phyloP scores from a whole-genome alignment of 75 land plant genomes.

The Sequoiadendron giganteum region DNA sequence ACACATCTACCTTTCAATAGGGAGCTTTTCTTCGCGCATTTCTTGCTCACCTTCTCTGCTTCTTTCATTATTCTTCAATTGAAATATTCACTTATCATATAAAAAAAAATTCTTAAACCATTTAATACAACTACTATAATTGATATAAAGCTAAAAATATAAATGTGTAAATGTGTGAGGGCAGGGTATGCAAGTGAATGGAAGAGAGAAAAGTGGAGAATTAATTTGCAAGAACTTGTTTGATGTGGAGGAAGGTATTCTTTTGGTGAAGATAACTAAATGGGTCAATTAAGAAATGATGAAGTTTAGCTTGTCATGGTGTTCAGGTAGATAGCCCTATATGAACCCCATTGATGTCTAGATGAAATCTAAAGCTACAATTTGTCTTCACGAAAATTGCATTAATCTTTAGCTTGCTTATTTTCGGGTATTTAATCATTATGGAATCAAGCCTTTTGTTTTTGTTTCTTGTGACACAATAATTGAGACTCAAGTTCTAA shows the following conservation, averaged over 20 bases:
- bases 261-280: background rate
- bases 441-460: background rate
- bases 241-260: background rate
- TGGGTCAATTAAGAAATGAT: background rate
- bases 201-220: background rate
- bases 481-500: background rate
- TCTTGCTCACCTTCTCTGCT: background rate
- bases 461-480: background rate
- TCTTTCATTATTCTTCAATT: background rate
- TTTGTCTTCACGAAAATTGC: background rate
- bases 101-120: background rate
- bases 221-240: background rate
- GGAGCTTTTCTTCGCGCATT: background rate
- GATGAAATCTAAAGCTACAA: background rate
- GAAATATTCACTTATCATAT: background rate
- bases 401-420: background rate
- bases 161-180: background rate
- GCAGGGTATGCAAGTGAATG: background rate
- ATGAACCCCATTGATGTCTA: background rate
- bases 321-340: background rate
- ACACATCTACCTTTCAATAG: background rate
- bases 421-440: background rate
- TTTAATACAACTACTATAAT: background rate
- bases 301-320: background rate
- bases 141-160: background rate